phyloP scores from a whole-genome alignment of 306 rosid genomes.

The Corylus avellana region DNA sequence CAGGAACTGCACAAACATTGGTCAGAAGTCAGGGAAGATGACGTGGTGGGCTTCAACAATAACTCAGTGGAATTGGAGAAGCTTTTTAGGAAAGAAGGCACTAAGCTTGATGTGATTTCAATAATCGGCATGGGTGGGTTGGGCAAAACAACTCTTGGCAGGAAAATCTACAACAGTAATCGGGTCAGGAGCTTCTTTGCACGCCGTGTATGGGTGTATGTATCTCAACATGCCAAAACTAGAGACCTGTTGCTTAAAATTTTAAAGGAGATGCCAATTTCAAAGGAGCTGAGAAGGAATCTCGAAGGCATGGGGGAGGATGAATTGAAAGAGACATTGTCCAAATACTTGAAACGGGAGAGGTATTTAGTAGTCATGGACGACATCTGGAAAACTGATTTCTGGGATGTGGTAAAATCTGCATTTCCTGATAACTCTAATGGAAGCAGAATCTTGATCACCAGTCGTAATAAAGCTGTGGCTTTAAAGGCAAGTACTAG shows the following conservation, averaged over 20 bases:
- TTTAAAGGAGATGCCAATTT: neutral
- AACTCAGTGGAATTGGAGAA: neutral
- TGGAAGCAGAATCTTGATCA: conserved; percentile 4
- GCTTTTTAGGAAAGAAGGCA: neutral
- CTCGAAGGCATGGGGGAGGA: neutral
- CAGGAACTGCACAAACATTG: no score
- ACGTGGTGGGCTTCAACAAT: neutral
- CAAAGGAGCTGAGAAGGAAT: no score
- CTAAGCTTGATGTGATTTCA: neutral
- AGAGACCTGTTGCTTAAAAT: neutral
- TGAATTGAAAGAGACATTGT: neutral
- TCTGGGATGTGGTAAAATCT: neutral
- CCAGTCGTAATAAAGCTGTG: neutral
- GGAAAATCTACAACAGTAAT: no score
- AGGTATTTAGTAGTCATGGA: neutral
- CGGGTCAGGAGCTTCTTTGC: neutral
- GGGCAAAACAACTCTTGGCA: conserved; percentile 26
- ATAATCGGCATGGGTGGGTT: conserved; percentile 27
- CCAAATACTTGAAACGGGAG: neutral
- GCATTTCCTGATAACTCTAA: neutral
- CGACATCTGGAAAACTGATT: neutral
- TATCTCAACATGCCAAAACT: neutral
- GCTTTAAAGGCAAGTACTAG: neutral
- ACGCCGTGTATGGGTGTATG: conserved; percentile 10
- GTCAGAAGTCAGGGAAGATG: neutral